These are phyloP conservation scores for Aspergillus quadrilineatus DNA, from an alignment of 2,329 filamentous ascomycete species.

Conservation along the genomic window DNA sequence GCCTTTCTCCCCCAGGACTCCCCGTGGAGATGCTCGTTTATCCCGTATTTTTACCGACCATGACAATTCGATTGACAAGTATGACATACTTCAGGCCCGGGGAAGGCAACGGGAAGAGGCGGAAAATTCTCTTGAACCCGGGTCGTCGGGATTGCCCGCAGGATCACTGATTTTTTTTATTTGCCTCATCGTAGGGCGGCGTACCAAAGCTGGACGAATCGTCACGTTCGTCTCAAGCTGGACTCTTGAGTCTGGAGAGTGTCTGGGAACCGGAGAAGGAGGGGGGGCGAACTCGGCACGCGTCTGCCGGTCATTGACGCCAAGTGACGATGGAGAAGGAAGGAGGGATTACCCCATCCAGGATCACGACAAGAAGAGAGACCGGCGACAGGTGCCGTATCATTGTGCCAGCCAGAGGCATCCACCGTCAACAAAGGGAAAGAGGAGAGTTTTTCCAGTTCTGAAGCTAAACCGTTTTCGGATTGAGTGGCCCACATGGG, in stretches of 20 bases:
- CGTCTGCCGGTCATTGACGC: constrained; percentile 22
- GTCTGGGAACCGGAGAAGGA: constrained; percentile 5
- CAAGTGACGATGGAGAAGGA: constrained; percentile 9
- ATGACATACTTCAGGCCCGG: background rate
- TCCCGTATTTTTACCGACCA: constrained; percentile 9
- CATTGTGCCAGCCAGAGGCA: constrained; percentile 1
- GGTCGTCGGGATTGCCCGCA: background rate
- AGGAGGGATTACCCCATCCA: constrained; percentile 18
- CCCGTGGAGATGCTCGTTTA: constrained; percentile 7
- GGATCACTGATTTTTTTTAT: background rate
- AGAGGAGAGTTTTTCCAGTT: constrained; percentile 21
- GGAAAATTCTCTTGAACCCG: constrained; percentile 1
- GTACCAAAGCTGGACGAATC: background rate
- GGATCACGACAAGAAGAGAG: constrained; percentile 15
- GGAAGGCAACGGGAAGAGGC: background rate
- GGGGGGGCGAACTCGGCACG: constrained; percentile 25
- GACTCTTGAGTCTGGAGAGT: constrained; percentile 9
- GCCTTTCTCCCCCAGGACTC: background rate
- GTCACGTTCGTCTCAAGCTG: background rate
- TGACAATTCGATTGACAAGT: background rate
- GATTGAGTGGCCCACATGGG: constrained; percentile 10
- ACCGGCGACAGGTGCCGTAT: constrained; percentile 20
- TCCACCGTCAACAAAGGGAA: constrained; percentile 17
- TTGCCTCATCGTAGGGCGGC: background rate
- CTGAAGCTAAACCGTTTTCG: constrained; percentile 14